Percentiles rank a stretch among this genome's conserved stretches.
phyloP scores from a whole-genome alignment of 108 stramenopile genomes.

The Skeletonema potamos region DNA sequence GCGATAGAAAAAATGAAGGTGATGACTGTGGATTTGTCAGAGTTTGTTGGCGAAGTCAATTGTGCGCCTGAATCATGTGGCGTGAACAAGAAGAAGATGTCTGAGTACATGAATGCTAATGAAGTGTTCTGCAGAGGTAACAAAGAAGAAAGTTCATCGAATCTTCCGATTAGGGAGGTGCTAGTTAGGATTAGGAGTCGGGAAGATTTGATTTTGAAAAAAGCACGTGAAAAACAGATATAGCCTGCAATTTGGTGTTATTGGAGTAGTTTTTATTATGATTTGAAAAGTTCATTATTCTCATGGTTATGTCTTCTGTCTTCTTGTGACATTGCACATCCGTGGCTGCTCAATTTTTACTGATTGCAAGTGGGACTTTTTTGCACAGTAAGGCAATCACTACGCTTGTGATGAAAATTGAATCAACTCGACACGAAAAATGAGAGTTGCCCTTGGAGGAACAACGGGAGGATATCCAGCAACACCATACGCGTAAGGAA shows the following conservation, averaged over 20 bases:
- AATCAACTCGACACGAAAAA: constrained; percentile 80
- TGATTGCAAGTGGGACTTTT: background rate
- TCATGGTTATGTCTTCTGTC: too few species aligned
- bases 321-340: background rate
- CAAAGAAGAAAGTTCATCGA: too few species aligned
- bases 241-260: background rate
- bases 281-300: background rate
- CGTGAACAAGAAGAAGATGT: background rate
- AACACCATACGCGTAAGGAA: constrained; percentile 77
- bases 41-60: background rate
- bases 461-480: constrained; percentile 75
- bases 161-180: background rate
- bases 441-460: constrained; percentile 71
- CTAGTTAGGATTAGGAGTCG: background rate
- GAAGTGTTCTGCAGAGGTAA: background rate
- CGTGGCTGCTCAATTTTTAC: background rate
- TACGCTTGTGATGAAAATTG: constrained; percentile 31
- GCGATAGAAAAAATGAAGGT: background rate
- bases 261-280: background rate
- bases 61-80: too few species aligned
- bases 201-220: too few species aligned
- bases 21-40: background rate
- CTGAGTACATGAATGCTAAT: background rate
- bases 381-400: background rate
- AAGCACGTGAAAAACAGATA: background rate